A percentile compares a stretch with the other conserved stretches of the same genome.
Conservation (phyloP, 805 yeast species). For the Lipomyces lipofer region DNA sequence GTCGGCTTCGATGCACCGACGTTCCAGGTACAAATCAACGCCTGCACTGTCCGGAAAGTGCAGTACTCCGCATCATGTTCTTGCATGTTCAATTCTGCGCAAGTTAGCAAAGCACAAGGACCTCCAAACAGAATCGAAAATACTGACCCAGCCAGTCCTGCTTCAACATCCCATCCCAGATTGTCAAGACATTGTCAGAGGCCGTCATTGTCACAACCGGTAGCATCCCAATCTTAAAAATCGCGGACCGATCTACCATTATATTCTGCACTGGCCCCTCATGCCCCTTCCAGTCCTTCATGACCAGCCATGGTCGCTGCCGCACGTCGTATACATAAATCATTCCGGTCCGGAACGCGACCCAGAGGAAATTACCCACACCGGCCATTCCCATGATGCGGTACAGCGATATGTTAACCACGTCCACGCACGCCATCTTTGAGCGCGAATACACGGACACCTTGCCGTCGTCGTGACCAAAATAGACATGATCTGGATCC, state of each 20-base stretch:
- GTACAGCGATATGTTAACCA: slow-evolving; percentile 38
- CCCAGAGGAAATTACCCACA: slow-evolving; percentile 40
- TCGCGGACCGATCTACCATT: slow-evolving; percentile 25
- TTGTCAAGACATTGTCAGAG: slow-evolving; percentile 32
- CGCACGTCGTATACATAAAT: slow-evolving; percentile 40
- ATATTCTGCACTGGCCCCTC: slow-evolving; percentile 32
- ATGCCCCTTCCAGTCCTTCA: slow-evolving; percentile 44
- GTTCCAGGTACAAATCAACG: slow-evolving; percentile 45
- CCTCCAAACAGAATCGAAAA: neutral
- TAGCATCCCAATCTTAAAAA: slow-evolving; percentile 28
- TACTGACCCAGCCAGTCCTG: slow-evolving; percentile 38
- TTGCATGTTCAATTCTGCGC: slow-evolving; percentile 34
- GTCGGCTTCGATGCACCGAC: slow-evolving; percentile 44
- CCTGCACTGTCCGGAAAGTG: slow-evolving; percentile 32
- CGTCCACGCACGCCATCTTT: slow-evolving; percentile 34
- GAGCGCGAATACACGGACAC: slow-evolving; percentile 38
- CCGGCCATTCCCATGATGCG: slow-evolving; percentile 35
- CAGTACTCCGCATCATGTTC: slow-evolving; percentile 36
- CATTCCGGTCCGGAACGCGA: slow-evolving; percentile 42
- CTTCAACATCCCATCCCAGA: slow-evolving; percentile 42
- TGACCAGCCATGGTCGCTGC: slow-evolving; percentile 39
- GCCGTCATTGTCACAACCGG: slow-evolving; percentile 36
- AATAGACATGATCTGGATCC: slow-evolving; percentile 37
- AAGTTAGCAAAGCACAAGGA: neutral
- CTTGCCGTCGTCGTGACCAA: slow-evolving; percentile 46